phyloP scores from a whole-genome alignment of 306 rosid genomes.

The Vigna mungo region DNA sequence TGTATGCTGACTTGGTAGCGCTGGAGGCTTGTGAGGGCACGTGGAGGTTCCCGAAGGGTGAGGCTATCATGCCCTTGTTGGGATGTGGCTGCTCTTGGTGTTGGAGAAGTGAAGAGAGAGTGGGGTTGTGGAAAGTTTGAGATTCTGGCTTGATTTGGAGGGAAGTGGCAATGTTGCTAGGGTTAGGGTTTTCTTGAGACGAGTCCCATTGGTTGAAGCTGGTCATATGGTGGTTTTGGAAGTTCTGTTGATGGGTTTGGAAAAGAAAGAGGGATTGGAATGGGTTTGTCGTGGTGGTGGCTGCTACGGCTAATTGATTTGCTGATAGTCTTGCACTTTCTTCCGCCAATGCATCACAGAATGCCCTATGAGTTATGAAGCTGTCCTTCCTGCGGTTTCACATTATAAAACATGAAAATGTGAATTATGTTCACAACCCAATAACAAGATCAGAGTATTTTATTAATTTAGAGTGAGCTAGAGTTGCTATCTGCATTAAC shows the following conservation, averaged over 20 bases:
- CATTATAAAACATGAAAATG: background rate
- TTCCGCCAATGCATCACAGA: conserved; percentile 89
- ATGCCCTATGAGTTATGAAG: conserved; percentile 88
- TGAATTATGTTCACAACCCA: background rate
- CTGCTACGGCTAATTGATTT: conserved; percentile 47
- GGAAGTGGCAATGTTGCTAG: conserved; percentile 40
- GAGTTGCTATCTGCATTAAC: background rate
- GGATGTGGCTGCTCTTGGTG: background rate
- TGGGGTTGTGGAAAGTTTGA: conserved; percentile 40
- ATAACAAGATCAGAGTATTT: background rate
- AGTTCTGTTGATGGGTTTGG: conserved; percentile 43
- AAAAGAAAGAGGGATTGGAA: conserved; percentile 61
- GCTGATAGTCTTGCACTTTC: conserved; percentile 73
- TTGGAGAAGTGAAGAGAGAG: conserved; percentile 29
- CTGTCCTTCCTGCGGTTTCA: conserved; percentile 77
- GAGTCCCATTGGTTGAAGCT: conserved; percentile 56
- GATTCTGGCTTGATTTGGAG: conserved; percentile 55
- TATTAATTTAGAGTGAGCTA: background rate
- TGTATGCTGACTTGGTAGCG: conserved; percentile 61
- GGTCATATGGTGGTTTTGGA: conserved; percentile 41
- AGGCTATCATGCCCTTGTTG: conserved; percentile 5
- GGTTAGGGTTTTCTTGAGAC: conserved; percentile 69
- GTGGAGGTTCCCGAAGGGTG: conserved; percentile 56
- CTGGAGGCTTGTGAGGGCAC: conserved; percentile 39
- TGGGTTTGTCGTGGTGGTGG: conserved; percentile 35